Base-by-base conservation (phyloP, 805 yeast genomes). In the Candida fluviatilis region DNA sequence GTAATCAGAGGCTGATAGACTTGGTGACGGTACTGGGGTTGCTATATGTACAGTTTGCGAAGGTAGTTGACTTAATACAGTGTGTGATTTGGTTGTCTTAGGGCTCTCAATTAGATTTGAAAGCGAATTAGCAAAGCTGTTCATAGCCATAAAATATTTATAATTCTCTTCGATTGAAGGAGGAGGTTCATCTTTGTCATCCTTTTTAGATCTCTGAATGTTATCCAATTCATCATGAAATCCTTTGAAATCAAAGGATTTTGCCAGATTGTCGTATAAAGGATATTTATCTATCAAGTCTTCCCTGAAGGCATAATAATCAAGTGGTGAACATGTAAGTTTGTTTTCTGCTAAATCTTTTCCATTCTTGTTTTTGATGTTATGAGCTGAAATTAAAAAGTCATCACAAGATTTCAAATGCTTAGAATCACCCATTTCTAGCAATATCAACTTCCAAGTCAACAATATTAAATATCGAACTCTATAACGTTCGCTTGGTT, bases 1-100 rank as follows among this genome's bases (percentile, higher is more conserved):
- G 36, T 62, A 68, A 27, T 68, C 73, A 6, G 72, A 64, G 1
- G 71, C 66, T 5, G 64, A 57, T 10, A 58, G 45, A 1, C 84
- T 81, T 0, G 95, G 95, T 0, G 95, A 85, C 3, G 95, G 93
- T 1, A 84, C 84, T 0, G 95, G 96, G 0, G 96, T 87, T 0
- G 96, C 90, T 8, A 88, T 73, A 55, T 84, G 90, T 4, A 82
- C 64, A 0, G 75, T 61, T 29, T 78, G 80, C 0, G 73, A 62
- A 1, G 82, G 82, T 16, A 76, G 55, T 26, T 69, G 64, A 10
- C 69, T 60, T 34, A 69, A 64, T 4, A 68, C 49, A 4, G 70
- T 58, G 39, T 71, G 75, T 4, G 67, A 45, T 48, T 68, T 68
- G 41, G 67, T 57, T 1, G 85, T 75, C 38, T 79, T 65, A 2